A percentile compares a stretch with the other conserved stretches of the same genome.
Conservation (phyloP, 768 basidiomycete species). For the Hygrophorus russula region DNA sequence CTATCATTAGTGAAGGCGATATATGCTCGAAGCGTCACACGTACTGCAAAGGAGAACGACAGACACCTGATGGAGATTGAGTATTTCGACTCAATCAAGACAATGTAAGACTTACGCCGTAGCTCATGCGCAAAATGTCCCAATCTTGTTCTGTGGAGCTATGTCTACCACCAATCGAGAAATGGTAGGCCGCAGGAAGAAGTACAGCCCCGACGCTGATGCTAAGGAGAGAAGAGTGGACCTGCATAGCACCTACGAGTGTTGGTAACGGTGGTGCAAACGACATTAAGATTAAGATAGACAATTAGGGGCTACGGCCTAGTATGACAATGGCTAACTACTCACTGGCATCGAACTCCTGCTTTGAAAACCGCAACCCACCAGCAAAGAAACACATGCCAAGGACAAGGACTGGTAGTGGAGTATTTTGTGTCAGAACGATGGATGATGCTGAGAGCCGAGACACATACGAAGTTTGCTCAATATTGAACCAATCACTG, state of each 20-base stretch:
- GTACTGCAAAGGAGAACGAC: slow-evolving; percentile 68
- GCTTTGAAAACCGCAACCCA: slow-evolving; percentile 65
- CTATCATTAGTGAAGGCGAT: slow-evolving; percentile 1
- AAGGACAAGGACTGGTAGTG: slow-evolving; percentile 57
- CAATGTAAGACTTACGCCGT: slow-evolving; percentile 41
- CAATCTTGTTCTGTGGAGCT: slow-evolving; percentile 23
- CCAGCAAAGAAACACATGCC: slow-evolving; percentile 84
- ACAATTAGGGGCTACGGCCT: neutral
- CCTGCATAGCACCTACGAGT: slow-evolving; percentile 49
- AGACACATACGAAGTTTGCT: slow-evolving; percentile 51
- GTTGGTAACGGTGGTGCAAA: neutral
- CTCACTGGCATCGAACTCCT: slow-evolving; percentile 65
- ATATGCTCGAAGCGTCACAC: slow-evolving; percentile 11
- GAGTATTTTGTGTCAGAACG: no score
- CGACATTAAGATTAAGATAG: neutral
- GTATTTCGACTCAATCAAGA: neutral
- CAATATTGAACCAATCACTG: slow-evolving; percentile 76
- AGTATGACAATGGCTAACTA: neutral
- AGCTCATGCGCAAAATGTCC: slow-evolving; percentile 62
- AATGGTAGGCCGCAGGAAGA: slow-evolving; percentile 67
- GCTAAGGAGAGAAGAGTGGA: slow-evolving; percentile 64
- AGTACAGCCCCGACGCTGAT: slow-evolving; percentile 74
- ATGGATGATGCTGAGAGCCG: neutral
- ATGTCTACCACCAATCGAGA: slow-evolving; percentile 32
- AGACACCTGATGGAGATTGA: slow-evolving; percentile 39